A percentile compares a stretch with the other conserved stretches of the same genome.
Evolutionary conservation across 805 yeast genomes (phyloP).

Genomic region (Yueomyces sinensis): DNA sequence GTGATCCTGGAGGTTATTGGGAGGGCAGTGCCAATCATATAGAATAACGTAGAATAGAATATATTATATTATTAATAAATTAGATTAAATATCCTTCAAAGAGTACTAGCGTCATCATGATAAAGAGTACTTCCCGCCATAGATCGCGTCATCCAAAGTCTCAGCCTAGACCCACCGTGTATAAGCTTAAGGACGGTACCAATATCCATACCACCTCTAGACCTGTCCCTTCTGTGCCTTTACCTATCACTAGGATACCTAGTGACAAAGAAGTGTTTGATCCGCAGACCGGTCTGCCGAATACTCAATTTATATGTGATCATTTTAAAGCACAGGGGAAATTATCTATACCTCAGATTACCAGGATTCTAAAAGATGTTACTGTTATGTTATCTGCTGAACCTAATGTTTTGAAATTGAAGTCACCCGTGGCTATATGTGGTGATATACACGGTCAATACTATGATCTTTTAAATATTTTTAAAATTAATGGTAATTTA

Average conservation of each 20-base stretch:
- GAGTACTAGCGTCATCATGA: no score
- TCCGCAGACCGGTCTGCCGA: conserved; percentile 43
- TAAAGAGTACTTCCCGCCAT: no score
- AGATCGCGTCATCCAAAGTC: no score
- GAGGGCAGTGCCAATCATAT: no score
- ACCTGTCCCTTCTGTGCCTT: conserved; percentile 29
- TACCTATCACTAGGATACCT: conserved; percentile 53
- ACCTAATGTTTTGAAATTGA: conserved; percentile 62
- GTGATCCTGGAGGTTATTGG: no score
- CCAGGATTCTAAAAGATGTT: conserved; percentile 47
- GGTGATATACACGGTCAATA: conserved; percentile 91
- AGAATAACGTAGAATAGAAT: no score
- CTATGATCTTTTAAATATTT: conserved; percentile 71
- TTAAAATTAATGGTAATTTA: conserved; percentile 85
- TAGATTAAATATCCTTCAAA: no score
- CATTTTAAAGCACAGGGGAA: conserved; percentile 73
- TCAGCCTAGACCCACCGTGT: conserved; percentile 19
- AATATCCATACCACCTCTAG: conserved; percentile 28
- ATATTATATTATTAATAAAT: no score
- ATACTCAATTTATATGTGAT: conserved; percentile 47
- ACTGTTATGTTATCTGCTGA: conserved; percentile 47
- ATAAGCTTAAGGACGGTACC: conserved; percentile 34
- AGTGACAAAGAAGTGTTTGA: conserved; percentile 49
- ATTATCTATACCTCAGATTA: conserved; percentile 51
- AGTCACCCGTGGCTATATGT: conserved; percentile 84